These are phyloP conservation scores for Trichoderma cornu-damae DNA, from an alignment of 2,329 filamentous ascomycete genomes.

Conservation along the genomic window DNA sequence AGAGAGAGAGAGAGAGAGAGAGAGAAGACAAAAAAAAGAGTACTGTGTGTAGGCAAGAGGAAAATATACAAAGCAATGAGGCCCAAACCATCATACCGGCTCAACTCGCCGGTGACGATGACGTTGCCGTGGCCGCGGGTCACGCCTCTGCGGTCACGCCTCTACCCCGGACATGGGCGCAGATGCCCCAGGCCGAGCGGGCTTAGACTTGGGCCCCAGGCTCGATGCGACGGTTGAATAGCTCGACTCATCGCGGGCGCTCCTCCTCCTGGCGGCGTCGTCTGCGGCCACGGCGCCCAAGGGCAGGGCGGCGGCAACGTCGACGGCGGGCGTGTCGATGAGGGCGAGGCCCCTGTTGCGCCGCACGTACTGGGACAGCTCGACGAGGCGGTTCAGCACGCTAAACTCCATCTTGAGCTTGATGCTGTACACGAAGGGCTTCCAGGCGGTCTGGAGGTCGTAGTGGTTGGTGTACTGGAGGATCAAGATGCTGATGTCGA, in stretches of 20 bases:
- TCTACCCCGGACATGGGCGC: not conserved
- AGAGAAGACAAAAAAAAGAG: no score
- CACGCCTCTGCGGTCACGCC: no score
- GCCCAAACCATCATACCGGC: not conserved
- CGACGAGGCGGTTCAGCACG: conserved; percentile 31
- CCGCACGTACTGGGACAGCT: conserved; percentile 22
- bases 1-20: no score
- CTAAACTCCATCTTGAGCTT: conserved; percentile 34
- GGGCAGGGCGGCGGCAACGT: not conserved
- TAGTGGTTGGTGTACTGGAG: conserved; percentile 30
- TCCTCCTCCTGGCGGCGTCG: not conserved
- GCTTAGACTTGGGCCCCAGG: not conserved
- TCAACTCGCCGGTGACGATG: no score
- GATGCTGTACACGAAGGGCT: conserved; percentile 31
- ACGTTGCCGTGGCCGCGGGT: no score
- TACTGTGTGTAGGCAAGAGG: no score
- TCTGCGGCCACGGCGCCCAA: not conserved
- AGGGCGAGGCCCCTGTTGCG: conserved; percentile 13
- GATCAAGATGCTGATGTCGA: conserved; percentile 35
- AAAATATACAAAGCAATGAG: no score
- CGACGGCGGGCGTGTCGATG: conserved; percentile 5
- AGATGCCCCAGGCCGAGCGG: not conserved
- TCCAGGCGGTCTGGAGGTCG: conserved; percentile 32
- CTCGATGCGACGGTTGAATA: conserved; percentile 1
- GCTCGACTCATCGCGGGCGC: not conserved